Conservation (phyloP, 129 eudicot genomes). For the Apium graveolens region DNA sequence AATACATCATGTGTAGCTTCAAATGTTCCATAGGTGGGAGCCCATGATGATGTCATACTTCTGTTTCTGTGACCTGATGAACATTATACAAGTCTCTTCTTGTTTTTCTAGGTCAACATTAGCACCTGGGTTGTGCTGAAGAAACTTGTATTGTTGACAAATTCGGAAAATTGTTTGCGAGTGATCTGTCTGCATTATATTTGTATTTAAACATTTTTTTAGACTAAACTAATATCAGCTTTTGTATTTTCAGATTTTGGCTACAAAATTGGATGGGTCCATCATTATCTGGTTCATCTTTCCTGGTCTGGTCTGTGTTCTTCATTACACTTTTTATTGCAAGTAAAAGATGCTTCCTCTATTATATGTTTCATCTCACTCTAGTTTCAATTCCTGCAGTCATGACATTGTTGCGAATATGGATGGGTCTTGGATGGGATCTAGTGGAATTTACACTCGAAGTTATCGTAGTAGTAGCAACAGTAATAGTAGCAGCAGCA, state of each 20-base stretch:
- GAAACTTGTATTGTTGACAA: not conserved
- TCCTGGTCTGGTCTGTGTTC: constrained; percentile 53
- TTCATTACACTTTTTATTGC: not conserved
- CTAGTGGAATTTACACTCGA: constrained; percentile 37
- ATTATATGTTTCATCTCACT: constrained; percentile 17
- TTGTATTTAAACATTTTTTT: not conserved
- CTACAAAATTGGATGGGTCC: constrained; percentile 96
- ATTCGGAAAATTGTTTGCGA: not conserved
- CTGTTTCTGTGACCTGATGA: not conserved
- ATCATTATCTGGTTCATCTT: constrained; percentile 58
- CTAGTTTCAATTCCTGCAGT: constrained; percentile 36
- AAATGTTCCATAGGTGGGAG: not conserved
- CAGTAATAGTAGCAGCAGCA: constrained; percentile 93
- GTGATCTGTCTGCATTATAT: not conserved
- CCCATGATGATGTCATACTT: too few relatives aligned
- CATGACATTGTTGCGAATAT: constrained; percentile 28
- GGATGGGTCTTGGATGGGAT: constrained; percentile 73
- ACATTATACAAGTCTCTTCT: not conserved
- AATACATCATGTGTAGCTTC: not conserved
- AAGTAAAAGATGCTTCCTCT: not conserved
- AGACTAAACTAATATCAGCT: not conserved
- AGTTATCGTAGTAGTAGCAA: constrained; percentile 83
- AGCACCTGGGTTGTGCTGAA: not conserved
- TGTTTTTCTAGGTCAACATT: constrained; percentile 1
- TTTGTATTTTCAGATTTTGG: constrained; percentile 68